Evolutionary conservation across 805 yeast species (phyloP).

Genomic region (Myxozyma geophila): DNA sequence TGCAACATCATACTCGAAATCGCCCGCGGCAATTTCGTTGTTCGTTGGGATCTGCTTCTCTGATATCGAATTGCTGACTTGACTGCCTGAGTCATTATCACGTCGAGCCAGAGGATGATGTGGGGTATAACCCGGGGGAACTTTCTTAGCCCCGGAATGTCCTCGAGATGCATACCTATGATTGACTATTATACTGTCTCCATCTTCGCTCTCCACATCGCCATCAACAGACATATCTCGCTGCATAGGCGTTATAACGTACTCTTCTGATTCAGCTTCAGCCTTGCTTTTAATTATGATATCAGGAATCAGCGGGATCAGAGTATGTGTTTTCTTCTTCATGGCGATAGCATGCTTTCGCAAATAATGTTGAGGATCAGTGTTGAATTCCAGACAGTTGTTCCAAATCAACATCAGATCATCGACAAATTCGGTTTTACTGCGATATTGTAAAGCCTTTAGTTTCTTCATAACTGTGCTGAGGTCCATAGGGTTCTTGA

Average conservation of each 20-base stretch:
- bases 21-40: slow-evolving; percentile 18
- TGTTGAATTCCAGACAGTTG: slow-evolving; percentile 88
- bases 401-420: slow-evolving; percentile 95
- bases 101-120: slow-evolving; percentile 12
- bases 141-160: slow-evolving; percentile 21
- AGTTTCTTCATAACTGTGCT: slow-evolving; percentile 92
- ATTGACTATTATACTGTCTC: slow-evolving; percentile 15
- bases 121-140: slow-evolving; percentile 11
- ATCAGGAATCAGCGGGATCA: slow-evolving; percentile 88
- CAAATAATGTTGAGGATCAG: slow-evolving; percentile 91
- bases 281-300: slow-evolving; percentile 65
- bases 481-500: slow-evolving; percentile 94
- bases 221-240: slow-evolving; percentile 34
- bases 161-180: slow-evolving; percentile 17
- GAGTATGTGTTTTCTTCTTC: slow-evolving; percentile 82
- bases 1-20: slow-evolving; percentile 77
- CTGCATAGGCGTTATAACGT: slow-evolving; percentile 39
- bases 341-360: slow-evolving; percentile 93
- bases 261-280: slow-evolving; percentile 49
- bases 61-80: not conserved
- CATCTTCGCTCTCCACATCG: slow-evolving; percentile 33
- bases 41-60: slow-evolving; percentile 20
- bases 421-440: slow-evolving; percentile 89
- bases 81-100: slow-evolving; percentile 8
- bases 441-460: slow-evolving; percentile 77